phyloP scores from a whole-genome alignment of 2,329 filamentous ascomycete species.

The Epichloe sibirici region DNA sequence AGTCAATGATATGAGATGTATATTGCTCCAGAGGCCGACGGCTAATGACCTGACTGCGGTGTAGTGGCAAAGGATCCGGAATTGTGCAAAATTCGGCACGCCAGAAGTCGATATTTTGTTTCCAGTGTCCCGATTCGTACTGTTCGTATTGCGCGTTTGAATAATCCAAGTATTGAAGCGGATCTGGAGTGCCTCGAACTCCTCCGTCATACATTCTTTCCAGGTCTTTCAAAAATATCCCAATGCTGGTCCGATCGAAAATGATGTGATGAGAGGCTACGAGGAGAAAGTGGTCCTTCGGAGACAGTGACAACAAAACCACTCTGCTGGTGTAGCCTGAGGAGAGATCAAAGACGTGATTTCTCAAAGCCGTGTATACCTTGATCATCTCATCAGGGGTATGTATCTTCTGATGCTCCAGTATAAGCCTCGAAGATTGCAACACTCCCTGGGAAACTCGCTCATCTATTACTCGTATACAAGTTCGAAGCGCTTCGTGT shows the following conservation, averaged over 20 bases:
- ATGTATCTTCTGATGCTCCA: neutral
- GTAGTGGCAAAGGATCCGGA: neutral
- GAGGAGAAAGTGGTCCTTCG: neutral
- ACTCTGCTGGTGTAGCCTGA: neutral
- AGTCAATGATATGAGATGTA: neutral
- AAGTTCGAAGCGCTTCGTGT: conserved; percentile 24
- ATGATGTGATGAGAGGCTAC: neutral
- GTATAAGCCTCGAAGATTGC: neutral
- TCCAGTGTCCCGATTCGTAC: neutral
- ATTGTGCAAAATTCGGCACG: neutral
- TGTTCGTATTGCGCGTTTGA: neutral
- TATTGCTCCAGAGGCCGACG: neutral
- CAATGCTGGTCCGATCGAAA: neutral
- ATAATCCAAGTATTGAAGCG: neutral
- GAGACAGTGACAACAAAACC: neutral
- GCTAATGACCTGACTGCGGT: too few species aligned
- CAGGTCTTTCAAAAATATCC: neutral
- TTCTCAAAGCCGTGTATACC: neutral
- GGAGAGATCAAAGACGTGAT: neutral
- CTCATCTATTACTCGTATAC: conserved; percentile 5
- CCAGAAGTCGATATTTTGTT: neutral
- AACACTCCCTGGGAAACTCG: neutral
- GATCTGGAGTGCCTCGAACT: neutral
- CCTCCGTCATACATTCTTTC: neutral
- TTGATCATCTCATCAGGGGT: neutral